Conservation (phyloP, 305 asterid genomes). For the Stenogyne calaminthoides region DNA sequence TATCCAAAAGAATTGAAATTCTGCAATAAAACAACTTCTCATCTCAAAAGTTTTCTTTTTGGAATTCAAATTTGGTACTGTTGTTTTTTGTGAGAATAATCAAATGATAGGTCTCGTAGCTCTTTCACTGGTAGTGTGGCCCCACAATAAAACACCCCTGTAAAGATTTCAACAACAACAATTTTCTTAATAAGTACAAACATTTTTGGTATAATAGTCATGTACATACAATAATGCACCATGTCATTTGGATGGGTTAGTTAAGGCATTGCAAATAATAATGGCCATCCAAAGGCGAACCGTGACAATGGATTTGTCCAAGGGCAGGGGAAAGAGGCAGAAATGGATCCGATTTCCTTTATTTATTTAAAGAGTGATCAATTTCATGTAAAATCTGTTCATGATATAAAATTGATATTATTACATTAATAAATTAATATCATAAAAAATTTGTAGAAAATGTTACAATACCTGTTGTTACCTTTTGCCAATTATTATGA, state of each 20-base stretch:
- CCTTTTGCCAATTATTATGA: background rate
- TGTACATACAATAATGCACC: background rate
- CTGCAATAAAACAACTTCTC: background rate
- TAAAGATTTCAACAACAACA: conserved; percentile 13
- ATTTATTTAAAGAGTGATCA: too few relatives aligned
- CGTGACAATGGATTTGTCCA: too few relatives aligned
- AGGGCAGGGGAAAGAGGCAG: too few relatives aligned
- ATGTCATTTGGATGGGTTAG: background rate
- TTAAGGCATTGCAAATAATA: too few relatives aligned
- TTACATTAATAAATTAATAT: too few relatives aligned
- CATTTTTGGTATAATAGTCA: background rate
- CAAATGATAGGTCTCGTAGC: conserved; percentile 56
- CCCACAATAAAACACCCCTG: conserved; percentile 91
- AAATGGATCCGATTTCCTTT: too few relatives aligned
- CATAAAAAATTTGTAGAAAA: too few relatives aligned
- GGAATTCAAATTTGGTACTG: conserved; percentile 74
- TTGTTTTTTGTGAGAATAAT: conserved; percentile 66
- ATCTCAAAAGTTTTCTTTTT: conserved; percentile 74
- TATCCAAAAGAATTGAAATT: too few relatives aligned
- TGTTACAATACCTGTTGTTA: background rate
- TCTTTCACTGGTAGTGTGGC: conserved; percentile 74
- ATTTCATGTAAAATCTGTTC: too few relatives aligned
- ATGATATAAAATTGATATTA: too few relatives aligned
- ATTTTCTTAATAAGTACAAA: background rate
- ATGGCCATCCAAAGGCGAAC: too few relatives aligned